Conservation (phyloP, 2,329 filamentous ascomycete genomes). For the Biscogniauxia sp. region DNA sequence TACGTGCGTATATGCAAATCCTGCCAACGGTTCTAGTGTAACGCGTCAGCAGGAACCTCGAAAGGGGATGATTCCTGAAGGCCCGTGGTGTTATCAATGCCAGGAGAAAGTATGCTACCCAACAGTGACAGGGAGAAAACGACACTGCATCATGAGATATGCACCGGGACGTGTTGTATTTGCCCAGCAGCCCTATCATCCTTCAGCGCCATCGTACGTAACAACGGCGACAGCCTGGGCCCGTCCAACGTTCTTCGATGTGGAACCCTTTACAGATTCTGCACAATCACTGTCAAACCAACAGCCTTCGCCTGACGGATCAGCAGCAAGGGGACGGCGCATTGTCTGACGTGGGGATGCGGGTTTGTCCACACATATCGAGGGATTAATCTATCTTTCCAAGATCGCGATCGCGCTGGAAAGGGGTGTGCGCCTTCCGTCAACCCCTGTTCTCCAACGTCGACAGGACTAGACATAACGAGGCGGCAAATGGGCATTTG, state of each 20-base stretch:
- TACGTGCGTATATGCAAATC: background rate
- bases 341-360: background rate
- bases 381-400: background rate
- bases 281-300: background rate
- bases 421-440: background rate
- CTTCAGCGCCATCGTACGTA: background rate
- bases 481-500: background rate
- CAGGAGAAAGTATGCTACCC: background rate
- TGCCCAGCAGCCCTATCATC: background rate
- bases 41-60: background rate
- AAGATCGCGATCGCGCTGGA: background rate
- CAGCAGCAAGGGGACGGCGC: background rate
- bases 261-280: background rate
- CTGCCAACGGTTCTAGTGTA: background rate
- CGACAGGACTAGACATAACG: background rate
- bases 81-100: background rate
- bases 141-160: background rate
- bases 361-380: background rate
- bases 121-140: background rate
- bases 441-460: background rate
- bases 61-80: background rate
- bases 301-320: background rate
- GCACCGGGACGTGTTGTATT: background rate
- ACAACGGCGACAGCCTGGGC: background rate
- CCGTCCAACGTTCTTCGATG: background rate